These are phyloP conservation scores for Acrodontium crateriforme DNA, from an alignment of 2,329 filamentous ascomycete species.

Conservation along the genomic window DNA sequence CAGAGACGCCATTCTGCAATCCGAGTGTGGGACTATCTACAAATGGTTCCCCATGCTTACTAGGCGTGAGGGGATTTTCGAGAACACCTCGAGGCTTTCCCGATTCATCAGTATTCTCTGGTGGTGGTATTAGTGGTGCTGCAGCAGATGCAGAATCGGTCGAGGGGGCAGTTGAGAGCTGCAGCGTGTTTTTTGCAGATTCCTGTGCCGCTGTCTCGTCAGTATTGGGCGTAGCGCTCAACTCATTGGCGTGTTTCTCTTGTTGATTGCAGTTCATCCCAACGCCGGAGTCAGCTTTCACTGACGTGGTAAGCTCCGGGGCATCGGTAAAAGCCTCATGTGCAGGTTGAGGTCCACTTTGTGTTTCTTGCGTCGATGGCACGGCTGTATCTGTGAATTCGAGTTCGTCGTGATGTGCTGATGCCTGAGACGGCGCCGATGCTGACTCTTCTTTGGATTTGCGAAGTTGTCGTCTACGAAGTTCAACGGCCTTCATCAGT, in stretches of 20 bases:
- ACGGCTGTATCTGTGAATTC: no score
- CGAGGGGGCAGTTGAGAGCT: constrained; percentile 1
- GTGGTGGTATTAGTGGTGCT: not conserved
- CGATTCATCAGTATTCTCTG: constrained; percentile 1
- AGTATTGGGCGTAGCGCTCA: constrained; percentile 4
- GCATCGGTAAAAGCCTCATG: no score
- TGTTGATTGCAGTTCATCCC: constrained; percentile 30
- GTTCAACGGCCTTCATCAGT: constrained; percentile 84
- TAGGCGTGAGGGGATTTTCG: constrained; percentile 1
- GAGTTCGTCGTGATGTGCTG: no score
- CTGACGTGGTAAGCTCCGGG: constrained; percentile 5
- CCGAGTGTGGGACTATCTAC: no score
- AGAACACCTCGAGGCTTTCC: constrained; percentile 4
- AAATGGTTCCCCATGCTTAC: no score
- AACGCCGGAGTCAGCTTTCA: constrained; percentile 41
- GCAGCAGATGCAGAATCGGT: constrained; percentile 1
- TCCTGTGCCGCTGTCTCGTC: constrained; percentile 2
- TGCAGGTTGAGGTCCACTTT: no score
- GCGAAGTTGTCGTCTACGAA: constrained; percentile 66
- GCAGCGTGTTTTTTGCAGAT: constrained; percentile 1
- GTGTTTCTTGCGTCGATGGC: constrained; percentile 1
- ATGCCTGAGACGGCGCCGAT: no score
- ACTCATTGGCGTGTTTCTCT: constrained; percentile 4
- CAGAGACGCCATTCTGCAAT: no score
- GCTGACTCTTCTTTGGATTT: no score